Conservation (phyloP, 2,329 filamentous ascomycete genomes). For the Akanthomyces dipterigenus region DNA sequence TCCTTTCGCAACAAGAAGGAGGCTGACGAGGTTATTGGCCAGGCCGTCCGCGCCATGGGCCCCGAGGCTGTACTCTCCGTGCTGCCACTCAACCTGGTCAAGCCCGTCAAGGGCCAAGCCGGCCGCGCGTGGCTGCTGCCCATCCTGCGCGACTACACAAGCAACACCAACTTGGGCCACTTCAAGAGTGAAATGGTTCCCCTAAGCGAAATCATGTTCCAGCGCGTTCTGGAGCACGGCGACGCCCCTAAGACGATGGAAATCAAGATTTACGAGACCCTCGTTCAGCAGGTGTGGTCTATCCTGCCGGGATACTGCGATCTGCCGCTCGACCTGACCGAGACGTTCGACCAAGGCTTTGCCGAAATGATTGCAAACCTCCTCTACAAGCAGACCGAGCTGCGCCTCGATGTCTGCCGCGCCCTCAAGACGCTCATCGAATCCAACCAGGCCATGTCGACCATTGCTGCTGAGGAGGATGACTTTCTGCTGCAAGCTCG, state of each 20-base stretch:
- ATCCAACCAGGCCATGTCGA: conserved; percentile 76
- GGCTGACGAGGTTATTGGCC: conserved; percentile 82
- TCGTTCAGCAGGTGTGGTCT: conserved; percentile 94
- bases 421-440: conserved; percentile 82
- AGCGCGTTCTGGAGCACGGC: conserved; percentile 78
- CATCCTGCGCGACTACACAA: conserved; percentile 79
- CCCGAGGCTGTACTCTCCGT: conserved; percentile 76
- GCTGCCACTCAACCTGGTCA: conserved; percentile 77
- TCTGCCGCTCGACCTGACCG: conserved; percentile 69
- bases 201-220: conserved; percentile 83
- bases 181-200: conserved; percentile 84
- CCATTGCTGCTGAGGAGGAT: conserved; percentile 61
- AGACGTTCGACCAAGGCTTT: conserved; percentile 78
- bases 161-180: conserved; percentile 79
- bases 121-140: conserved; percentile 94
- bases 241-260: conserved; percentile 85
- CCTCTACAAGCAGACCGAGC: conserved; percentile 82
- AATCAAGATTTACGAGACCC: conserved; percentile 93
- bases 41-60: conserved; percentile 84
- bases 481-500: conserved; percentile 71
- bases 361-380: conserved; percentile 88
- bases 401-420: conserved; percentile 81
- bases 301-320: conserved; percentile 92
- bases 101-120: conserved; percentile 67
- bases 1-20: conserved; percentile 92